A percentile compares a stretch with the other conserved stretches of the same genome.
These are phyloP conservation scores for Podospora pseudopauciseta DNA, from an alignment of 495 filamentous ascomycete species.

Conservation along the genomic window DNA sequence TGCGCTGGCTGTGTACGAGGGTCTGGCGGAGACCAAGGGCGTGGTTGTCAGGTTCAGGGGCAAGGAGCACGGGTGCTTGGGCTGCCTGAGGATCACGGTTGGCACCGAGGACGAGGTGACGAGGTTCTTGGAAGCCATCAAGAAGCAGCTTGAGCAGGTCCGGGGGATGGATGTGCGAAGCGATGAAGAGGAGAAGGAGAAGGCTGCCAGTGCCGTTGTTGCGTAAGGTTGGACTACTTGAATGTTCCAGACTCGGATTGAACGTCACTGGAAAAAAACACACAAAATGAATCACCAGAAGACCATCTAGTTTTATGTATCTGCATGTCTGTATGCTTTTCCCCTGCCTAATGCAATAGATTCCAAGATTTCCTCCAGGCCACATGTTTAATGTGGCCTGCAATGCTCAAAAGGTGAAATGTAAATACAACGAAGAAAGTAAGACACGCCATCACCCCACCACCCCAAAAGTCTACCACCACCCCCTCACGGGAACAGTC, in stretches of 20 bases:
- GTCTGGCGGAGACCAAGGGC: conserved; percentile 77
- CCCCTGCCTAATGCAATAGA: not conserved
- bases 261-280: not conserved
- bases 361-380: not conserved
- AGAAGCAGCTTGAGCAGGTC: conserved; percentile 41
- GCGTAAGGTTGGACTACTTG: not conserved
- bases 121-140: conserved; percentile 66
- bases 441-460: not conserved
- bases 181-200: conserved; percentile 32
- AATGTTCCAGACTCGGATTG: not conserved
- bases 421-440: not conserved
- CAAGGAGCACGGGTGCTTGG: conserved; percentile 83
- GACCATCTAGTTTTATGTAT: not conserved
- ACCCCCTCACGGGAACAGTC: not conserved
- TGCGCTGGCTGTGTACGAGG: conserved; percentile 76
- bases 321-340: not conserved
- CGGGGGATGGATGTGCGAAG: conserved; percentile 23
- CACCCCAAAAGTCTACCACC: not conserved
- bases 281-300: not conserved
- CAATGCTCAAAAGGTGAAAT: not conserved
- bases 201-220: conserved; percentile 14
- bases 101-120: conserved; percentile 85
- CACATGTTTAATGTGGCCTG: conserved; percentile 1
- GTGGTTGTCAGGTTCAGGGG: conserved; percentile 93
- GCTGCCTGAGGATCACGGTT: conserved; percentile 87